Base-by-base conservation (phyloP, 164 flowering plant genomes). In the Buxus sempervirens region DNA sequence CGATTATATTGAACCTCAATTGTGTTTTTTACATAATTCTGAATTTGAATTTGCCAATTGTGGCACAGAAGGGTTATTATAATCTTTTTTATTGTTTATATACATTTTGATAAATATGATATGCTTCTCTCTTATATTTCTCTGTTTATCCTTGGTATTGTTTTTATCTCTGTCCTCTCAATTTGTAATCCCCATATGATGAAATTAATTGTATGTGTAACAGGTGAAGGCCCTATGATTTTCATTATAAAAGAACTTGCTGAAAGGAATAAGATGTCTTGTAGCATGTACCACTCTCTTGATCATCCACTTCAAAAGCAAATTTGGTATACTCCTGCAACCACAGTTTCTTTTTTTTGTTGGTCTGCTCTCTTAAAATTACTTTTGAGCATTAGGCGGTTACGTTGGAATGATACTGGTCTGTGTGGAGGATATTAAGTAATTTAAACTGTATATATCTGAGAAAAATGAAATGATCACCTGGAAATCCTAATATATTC, bases 11-110 rank as follows among this genome's bases (percentile, higher is more conserved):
- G 78, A 77, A 81, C 71, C 58, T 74, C 71, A 74, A 62, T 79
- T 77, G 58, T 77, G 58, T 70, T 66, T 76, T 61, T 76, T 63
- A 62, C 69, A 23, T 67, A 23, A 68, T 70, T 26, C 82, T 63
- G 73, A 67, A 63, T 20, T 63, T 72, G 61, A 67, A 66, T 79
- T 72, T 78, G 60, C 79, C 65, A 69, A 75, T 70, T 75, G 79
- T 55, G 65, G 77, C 79, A 65, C 75, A 21, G 32, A 76, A 69
- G 77, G 82, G 93, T 87, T 84, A 84, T 84, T 21, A 26, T 73
- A 68, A 79, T 51, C 76, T 60, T 70, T 61, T 82, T 73, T 55
- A 63, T 77, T 77, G 63, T 63, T 78, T 70, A 36, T 24, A n/a
- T 60, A 45, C 36, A 58, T 9, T 68, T n/a, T 26, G 55, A 51